Evolutionary conservation across 2,329 filamentous ascomycete species (phyloP), one percentile per base, ranked within the genome.

Genomic region (Aspergillus sp.): DNA sequence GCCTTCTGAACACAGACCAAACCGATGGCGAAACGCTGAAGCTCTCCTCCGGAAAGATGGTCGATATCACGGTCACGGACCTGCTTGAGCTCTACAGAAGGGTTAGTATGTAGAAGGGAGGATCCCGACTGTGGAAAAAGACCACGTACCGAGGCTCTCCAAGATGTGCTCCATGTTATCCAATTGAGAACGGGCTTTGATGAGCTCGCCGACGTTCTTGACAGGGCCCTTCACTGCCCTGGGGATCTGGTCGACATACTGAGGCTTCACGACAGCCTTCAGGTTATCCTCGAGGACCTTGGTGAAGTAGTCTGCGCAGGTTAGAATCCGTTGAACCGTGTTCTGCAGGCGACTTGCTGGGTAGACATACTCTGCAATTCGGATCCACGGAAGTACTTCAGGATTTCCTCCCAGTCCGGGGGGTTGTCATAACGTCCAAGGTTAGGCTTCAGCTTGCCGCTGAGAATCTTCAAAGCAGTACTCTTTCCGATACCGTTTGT

Each of bases 401-500:
- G 86, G 61, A 99, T 96, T 80, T 98, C 95, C 81, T 98, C 93
- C 95, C 96, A 99, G 77, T 99, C 95, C 14, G 95, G 96, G 9
- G 95, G 94, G 79, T 98, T 96, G 68, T 98, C 93, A 76, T 90
- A 96, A 74, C 90, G 86, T 67, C 96, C 95, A 79, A 99, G 79
- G 78, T 99, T 99, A 61, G 95, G 95, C 87, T 99, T 99, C 72
- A 99, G 85, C 82, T 98, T 99, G 75, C 95, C 95, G 73, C 92
- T 96, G 71, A 99, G 87, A 77, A 99, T 97, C 84, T 99, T 99
- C 77, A 99, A 82, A 9, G 95, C 96, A n/a, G 95, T 99, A 82
- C 92, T 97, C 87, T 99, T 99, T 80, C 95, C 95, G 72, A 98
- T 99, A 92, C 96, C 95, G 87, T 99, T 99, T 71, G 95, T 98